These are phyloP conservation scores for Thelonectria discophora DNA, from an alignment of 2,329 filamentous ascomycete genomes.

Conservation along the genomic window DNA sequence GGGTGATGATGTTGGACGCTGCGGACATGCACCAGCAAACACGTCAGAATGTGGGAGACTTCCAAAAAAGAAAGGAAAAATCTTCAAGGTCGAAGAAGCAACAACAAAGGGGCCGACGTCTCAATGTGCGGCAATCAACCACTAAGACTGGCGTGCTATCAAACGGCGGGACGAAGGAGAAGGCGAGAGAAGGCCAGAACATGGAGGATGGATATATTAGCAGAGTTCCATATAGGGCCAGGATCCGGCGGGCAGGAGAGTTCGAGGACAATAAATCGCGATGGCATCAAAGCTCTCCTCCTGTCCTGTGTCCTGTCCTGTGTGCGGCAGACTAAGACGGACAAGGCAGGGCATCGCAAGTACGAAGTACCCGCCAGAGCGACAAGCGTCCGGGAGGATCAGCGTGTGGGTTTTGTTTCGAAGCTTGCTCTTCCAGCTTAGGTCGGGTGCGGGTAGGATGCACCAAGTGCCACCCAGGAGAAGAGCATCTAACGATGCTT, in stretches of 20 bases:
- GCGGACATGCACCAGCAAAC: constrained; percentile 10
- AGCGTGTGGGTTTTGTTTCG: constrained; percentile 33
- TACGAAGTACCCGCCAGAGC: constrained; percentile 22
- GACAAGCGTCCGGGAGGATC: constrained; percentile 29
- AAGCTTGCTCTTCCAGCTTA: constrained; percentile 24
- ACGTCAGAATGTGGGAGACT: constrained; percentile 8
- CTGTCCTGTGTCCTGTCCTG: background rate
- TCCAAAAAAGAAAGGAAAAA: constrained; percentile 13
- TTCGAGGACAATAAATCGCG: constrained; percentile 21
- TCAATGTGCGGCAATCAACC: constrained; percentile 31
- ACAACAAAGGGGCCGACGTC: constrained; percentile 30
- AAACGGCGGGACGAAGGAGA: constrained; percentile 21
- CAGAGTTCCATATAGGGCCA: constrained; percentile 24
- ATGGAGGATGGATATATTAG: constrained; percentile 14
- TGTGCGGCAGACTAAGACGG: constrained; percentile 25
- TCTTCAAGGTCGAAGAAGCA: constrained; percentile 38
- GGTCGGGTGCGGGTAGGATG: constrained; percentile 15
- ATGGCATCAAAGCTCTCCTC: constrained; percentile 20
- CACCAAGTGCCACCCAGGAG: constrained; percentile 18
- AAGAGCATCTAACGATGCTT: constrained; percentile 24
- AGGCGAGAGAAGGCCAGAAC: constrained; percentile 15
- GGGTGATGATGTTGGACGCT: constrained; percentile 14
- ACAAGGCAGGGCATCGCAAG: constrained; percentile 22
- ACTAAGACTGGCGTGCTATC: constrained; percentile 26
- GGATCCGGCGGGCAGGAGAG: constrained; percentile 18